Conservation (phyloP, 768 basidiomycete species). For the Pleurotus tuber-regium region DNA sequence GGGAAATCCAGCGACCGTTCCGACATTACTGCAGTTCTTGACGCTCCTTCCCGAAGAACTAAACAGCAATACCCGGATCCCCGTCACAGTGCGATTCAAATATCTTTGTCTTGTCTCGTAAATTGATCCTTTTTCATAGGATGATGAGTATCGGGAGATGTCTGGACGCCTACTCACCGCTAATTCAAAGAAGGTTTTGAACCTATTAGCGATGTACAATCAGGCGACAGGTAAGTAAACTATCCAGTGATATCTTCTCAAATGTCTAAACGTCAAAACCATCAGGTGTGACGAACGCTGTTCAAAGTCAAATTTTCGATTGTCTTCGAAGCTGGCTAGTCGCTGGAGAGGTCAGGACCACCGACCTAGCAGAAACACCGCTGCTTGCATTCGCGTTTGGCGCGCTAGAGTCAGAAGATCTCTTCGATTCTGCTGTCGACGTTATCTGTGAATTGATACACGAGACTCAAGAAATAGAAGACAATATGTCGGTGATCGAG, state of each 20-base stretch:
- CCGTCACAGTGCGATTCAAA: conserved; percentile 67
- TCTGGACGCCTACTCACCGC: conserved; percentile 58
- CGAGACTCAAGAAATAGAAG: conserved; percentile 96
- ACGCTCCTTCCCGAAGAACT: conserved; percentile 91
- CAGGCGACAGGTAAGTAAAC: conserved; percentile 72
- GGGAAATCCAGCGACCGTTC: conserved; percentile 78
- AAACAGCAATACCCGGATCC: conserved; percentile 79
- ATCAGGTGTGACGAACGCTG: conserved; percentile 76
- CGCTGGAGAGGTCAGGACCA: conserved; percentile 77
- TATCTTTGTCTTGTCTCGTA: not conserved
- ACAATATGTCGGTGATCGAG: conserved; percentile 87
- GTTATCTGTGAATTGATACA: conserved; percentile 94
- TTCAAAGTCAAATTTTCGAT: conserved; percentile 80
- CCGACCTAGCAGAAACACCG: conserved; percentile 67
- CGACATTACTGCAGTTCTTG: conserved; percentile 83
- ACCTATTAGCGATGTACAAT: conserved; percentile 83
- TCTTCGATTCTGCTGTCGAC: conserved; percentile 94
- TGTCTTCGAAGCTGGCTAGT: conserved; percentile 86
- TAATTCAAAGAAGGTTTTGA: conserved; percentile 71
- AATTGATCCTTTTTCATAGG: conserved; percentile 40
- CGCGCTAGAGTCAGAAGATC: conserved; percentile 74
- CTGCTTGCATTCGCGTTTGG: conserved; percentile 83
- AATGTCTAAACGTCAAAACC: not conserved
- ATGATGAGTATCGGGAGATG: conserved; percentile 70
- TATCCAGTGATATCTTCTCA: not conserved